These are phyloP conservation scores for Pueraria montana DNA, from an alignment of 306 rosid species.

Conservation along the genomic window DNA sequence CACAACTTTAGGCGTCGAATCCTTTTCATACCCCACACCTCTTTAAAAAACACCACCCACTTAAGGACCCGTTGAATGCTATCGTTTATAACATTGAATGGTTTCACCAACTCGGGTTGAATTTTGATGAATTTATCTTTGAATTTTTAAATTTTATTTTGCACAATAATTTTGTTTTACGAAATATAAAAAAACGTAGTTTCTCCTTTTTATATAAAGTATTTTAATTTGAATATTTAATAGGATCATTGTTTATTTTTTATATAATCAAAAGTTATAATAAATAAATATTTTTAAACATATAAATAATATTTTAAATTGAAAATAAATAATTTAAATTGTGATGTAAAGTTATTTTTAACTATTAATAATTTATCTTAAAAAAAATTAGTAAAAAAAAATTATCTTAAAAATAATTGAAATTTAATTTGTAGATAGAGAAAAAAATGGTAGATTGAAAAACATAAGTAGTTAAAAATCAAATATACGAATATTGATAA, in stretches of 20 bases:
- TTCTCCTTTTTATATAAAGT: background rate
- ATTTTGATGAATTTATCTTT: background rate
- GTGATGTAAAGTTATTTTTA: background rate
- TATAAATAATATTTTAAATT: background rate
- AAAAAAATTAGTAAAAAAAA: too few species aligned
- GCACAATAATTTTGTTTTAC: background rate
- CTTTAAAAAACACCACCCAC: background rate
- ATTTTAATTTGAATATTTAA: background rate
- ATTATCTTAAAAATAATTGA: background rate
- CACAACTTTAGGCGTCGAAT: too few species aligned
- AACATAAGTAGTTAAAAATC: background rate
- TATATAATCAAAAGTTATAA: too few species aligned
- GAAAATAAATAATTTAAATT: background rate
- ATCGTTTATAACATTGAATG: constrained; percentile 37
- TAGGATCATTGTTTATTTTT: background rate
- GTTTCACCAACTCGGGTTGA: constrained; percentile 47
- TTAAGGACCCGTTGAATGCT: constrained; percentile 28
- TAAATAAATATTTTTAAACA: background rate
- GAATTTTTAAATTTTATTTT: background rate
- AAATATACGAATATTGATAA: background rate
- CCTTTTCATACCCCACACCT: too few species aligned
- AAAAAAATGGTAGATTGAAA: background rate
- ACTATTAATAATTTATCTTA: background rate
- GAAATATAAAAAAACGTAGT: background rate
- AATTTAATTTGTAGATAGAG: background rate